A percentile compares a stretch with the other conserved stretches of the same genome.
Conservation (phyloP, 768 basidiomycete species). For the Amanita inopinata region DNA sequence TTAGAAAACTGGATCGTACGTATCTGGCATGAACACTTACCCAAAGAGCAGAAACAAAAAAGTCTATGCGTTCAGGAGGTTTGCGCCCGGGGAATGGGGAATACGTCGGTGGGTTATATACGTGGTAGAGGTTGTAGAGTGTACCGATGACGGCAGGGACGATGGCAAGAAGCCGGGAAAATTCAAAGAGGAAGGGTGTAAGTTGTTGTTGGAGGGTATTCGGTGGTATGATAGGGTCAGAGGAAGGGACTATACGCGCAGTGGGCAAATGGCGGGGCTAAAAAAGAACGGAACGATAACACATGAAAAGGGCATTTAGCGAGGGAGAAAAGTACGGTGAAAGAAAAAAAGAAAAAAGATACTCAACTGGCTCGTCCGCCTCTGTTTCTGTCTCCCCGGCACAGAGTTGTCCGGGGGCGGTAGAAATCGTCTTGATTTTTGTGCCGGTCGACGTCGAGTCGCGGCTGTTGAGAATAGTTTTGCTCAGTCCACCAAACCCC, state of each 20-base stretch:
- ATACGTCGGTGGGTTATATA: constrained; percentile 36
- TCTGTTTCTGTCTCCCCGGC: constrained; percentile 78
- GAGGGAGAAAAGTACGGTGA: background rate
- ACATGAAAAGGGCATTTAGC: constrained; percentile 8
- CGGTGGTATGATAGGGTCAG: constrained; percentile 41
- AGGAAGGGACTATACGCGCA: constrained; percentile 45
- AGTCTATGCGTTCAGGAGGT: constrained; percentile 51
- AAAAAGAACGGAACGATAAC: constrained; percentile 1
- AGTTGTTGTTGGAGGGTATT: constrained; percentile 34
- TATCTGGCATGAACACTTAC: constrained; percentile 30
- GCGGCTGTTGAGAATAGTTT: too few species aligned
- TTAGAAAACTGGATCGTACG: too few species aligned
- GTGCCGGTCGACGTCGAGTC: too few species aligned
- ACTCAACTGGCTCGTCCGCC: constrained; percentile 66
- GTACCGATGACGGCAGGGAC: constrained; percentile 66
- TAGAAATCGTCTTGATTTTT: constrained; percentile 46
- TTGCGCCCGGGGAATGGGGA: constrained; percentile 30
- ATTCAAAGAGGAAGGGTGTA: constrained; percentile 58
- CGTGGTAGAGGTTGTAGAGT: constrained; percentile 48
- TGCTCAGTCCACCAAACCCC: too few species aligned
- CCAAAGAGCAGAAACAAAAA: constrained; percentile 62
- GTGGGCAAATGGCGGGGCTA: constrained; percentile 64
- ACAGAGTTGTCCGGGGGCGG: constrained; percentile 45
- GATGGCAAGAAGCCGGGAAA: constrained; percentile 62
- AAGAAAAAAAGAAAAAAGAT: background rate